Evolutionary conservation across 495 filamentous ascomycete genomes (phyloP), one percentile per base, ranked within the genome.

Genomic region (Pyronema omphalodes): DNA sequence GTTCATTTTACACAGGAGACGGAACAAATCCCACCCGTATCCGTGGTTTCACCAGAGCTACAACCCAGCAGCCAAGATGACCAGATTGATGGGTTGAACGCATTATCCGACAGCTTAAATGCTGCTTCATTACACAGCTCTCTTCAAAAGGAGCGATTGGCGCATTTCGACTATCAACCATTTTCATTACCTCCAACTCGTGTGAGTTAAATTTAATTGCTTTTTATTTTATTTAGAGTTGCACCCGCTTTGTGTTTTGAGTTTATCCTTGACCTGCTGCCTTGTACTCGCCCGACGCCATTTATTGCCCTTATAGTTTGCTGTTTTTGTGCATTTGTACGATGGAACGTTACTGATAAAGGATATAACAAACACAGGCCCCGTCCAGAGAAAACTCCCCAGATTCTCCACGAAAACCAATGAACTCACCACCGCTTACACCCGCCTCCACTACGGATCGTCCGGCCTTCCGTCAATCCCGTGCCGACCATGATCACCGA

Each of bases 351-450:
- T 12, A 43, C 39, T 43, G 11, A 43, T 43, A 17, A 43, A 43
- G 12, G 12, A 12, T 43, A 12, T 29, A 29, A 29, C 23, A 29
- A 29, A 29, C 50, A 47, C 37, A 64, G 61, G 57, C 53, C 18
- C 61, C 61, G 35, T 61, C 62, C 6, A 57, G 46, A 49, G 62
- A 65, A 37, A 54, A 46, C 43, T 48, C 62, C 17, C 54, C 58
- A 1, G 51, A 56, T 19, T 48, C 53, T 34, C 37, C 41, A 17
- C 49, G 51, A 11, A 64, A 64, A 58, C 74, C 80, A 45, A 80
- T 88, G 72, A 81, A 89, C 58, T 91, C 88, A 11, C 91, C 91
- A 56, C 88, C 86, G 18, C 76, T 96, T 11, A 94, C 89, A 3
- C 89, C 91, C 34, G 80, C 87, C 35, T 85, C 77, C 11, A 86